Conservation (phyloP, 805 yeast genomes). For the Suhomyces prunicola region DNA sequence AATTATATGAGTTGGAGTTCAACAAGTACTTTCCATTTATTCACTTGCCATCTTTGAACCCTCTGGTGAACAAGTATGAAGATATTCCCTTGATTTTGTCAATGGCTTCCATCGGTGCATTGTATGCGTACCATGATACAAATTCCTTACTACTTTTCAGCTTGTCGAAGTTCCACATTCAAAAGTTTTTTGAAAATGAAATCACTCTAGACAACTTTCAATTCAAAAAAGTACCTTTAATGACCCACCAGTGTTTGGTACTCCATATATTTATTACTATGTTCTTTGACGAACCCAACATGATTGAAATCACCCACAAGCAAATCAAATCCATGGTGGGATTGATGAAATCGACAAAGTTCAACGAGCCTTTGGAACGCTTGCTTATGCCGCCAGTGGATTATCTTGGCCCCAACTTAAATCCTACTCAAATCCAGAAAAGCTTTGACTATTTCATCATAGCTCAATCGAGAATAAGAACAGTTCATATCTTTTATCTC, state of each 20-base stretch:
- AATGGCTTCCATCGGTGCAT: constrained; percentile 86
- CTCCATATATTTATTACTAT: constrained; percentile 55
- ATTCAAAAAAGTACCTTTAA: constrained; percentile 52
- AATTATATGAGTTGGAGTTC: constrained; percentile 73
- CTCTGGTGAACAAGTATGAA: constrained; percentile 40
- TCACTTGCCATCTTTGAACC: constrained; percentile 60
- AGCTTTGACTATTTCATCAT: constrained; percentile 51
- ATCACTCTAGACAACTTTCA: constrained; percentile 43
- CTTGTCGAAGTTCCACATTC: constrained; percentile 63
- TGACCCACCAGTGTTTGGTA: constrained; percentile 55
- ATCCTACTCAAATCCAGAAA: constrained; percentile 25
- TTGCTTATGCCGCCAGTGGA: constrained; percentile 32
- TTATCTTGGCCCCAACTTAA: not conserved
- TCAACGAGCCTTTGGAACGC: constrained; percentile 49
- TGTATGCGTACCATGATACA: constrained; percentile 75
- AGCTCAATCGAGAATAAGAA: constrained; percentile 55
- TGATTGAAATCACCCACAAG: constrained; percentile 49
- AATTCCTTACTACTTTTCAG: constrained; percentile 72
- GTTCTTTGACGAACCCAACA: constrained; percentile 52
- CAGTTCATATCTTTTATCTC: constrained; percentile 50
- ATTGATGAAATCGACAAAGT: constrained; percentile 49
- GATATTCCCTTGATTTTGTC: constrained; percentile 68
- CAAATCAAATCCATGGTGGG: constrained; percentile 55
- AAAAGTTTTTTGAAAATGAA: constrained; percentile 58
- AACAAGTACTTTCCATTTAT: constrained; percentile 82